A percentile compares a stretch with the other conserved stretches of the same genome.
phyloP scores from a whole-genome alignment of 2,329 filamentous ascomycete genomes.

The Pseudogymnoascus sp. region DNA sequence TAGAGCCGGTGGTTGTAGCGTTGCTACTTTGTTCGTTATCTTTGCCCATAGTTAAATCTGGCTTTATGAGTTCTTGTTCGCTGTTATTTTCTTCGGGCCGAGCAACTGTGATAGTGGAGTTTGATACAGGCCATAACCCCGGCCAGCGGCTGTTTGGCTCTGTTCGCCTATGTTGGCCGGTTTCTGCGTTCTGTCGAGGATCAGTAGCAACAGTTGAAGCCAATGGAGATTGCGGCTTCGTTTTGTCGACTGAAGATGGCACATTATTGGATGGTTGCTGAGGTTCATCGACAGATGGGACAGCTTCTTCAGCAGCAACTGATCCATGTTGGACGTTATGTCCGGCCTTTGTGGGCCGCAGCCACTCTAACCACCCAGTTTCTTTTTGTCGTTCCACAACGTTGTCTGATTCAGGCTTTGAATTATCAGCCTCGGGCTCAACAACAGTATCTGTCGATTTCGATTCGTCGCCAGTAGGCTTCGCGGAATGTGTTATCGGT shows the following conservation, averaged over 20 bases:
- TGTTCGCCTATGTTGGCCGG: not conserved
- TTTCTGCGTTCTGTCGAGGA: not conserved
- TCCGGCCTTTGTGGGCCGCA: not conserved
- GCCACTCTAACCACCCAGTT: conserved; percentile 3
- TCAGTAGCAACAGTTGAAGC: not conserved
- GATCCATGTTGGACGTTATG: not conserved
- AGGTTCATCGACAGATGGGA: not conserved
- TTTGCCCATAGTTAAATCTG: conserved; percentile 37
- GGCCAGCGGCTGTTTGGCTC: conserved; percentile 10
- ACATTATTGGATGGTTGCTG: not conserved
- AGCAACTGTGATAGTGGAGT: conserved; percentile 11
- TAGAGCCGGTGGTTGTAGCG: conserved; percentile 44
- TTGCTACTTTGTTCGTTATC: conserved; percentile 34
- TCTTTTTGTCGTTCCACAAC: not conserved
- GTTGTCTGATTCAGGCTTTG: not conserved
- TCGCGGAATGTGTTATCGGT: not conserved
- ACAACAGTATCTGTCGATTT: not conserved
- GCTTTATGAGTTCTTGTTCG: conserved; percentile 33
- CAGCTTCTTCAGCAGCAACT: not conserved
- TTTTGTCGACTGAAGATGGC: not conserved
- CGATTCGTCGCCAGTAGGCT: not conserved
- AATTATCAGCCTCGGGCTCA: not conserved
- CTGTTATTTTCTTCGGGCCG: conserved; percentile 19
- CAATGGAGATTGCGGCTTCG: not conserved
- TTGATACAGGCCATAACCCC: conserved; percentile 23